Percentiles rank a stretch among this genome's conserved stretches.
These are phyloP conservation scores for Hyphochytrium catenoides DNA, from an alignment of 352 stramenopile genomes.

Conservation along the genomic window DNA sequence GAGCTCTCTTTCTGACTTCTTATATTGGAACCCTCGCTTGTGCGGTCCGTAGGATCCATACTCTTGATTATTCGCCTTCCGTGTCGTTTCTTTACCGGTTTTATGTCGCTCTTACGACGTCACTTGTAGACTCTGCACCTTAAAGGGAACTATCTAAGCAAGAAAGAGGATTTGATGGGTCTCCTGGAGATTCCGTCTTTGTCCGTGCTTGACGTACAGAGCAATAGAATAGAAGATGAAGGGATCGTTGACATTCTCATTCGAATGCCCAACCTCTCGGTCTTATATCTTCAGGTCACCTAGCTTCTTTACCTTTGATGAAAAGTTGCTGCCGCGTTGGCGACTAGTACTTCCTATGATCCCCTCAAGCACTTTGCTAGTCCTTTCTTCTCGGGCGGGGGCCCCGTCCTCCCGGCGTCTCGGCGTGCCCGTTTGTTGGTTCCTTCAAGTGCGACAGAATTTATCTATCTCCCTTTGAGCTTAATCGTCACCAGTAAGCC, in stretches of 20 bases:
- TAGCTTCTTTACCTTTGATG: too few species aligned
- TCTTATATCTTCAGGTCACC: conserved; percentile 47
- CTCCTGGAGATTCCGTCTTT: conserved; percentile 33
- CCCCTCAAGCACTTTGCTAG: too few species aligned
- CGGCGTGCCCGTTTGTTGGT: too few species aligned
- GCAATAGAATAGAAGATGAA: conserved; percentile 39
- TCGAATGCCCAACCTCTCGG: conserved; percentile 44
- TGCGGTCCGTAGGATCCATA: too few species aligned
- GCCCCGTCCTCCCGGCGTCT: too few species aligned
- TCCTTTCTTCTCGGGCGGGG: too few species aligned
- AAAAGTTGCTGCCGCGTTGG: too few species aligned
- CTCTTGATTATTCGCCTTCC: neutral
- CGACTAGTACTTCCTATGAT: too few species aligned
- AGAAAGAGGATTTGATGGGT: conserved; percentile 26
- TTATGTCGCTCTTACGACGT: neutral
- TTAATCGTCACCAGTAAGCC: neutral
- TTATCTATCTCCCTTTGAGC: neutral
- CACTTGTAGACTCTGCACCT: conserved; percentile 25
- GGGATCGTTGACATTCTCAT: conserved; percentile 31
- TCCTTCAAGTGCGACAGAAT: too few species aligned
- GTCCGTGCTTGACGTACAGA: conserved; percentile 46
- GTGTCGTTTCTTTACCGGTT: too few species aligned
- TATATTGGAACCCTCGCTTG: too few species aligned
- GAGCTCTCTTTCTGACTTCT: too few species aligned
- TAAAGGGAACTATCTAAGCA: conserved; percentile 41